Percentiles rank a stretch among this genome's conserved stretches.
phyloP scores from a whole-genome alignment of 1,284 basidiomycete species.

The Puccinia coronata region DNA sequence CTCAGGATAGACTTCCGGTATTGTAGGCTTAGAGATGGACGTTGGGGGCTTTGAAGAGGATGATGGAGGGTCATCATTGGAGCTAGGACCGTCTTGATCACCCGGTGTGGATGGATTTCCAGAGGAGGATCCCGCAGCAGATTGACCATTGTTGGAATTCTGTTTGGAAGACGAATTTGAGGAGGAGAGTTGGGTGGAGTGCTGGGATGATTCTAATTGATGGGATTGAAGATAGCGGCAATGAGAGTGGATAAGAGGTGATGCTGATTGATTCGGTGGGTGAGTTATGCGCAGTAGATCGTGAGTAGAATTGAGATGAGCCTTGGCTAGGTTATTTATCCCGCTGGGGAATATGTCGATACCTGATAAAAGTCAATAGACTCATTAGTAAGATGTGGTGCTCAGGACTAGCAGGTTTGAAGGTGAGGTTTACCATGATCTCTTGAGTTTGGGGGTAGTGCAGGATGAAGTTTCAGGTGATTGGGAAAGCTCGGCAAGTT shows the following conservation, averaged over 20 bases:
- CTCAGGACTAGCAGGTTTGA: neutral
- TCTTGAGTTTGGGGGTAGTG: neutral
- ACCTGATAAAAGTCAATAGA: neutral
- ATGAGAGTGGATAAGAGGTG: neutral
- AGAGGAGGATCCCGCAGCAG: constrained; percentile 11
- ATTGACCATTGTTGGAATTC: constrained; percentile 4
- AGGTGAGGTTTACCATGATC: neutral
- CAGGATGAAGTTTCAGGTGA: neutral
- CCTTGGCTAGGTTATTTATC: neutral
- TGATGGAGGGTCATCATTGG: constrained; percentile 33
- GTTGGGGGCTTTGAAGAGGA: constrained; percentile 38
- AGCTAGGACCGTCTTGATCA: constrained; percentile 25
- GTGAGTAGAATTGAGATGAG: neutral
- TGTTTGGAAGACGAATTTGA: constrained; percentile 25
- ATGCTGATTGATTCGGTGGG: constrained; percentile 8
- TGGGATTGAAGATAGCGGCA: neutral
- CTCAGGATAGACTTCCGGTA: constrained; percentile 83
- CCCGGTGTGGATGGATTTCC: constrained; percentile 23
- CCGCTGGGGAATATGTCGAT: neutral
- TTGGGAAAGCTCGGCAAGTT: neutral
- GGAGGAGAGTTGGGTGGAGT: constrained; percentile 7
- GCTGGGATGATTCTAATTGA: constrained; percentile 4
- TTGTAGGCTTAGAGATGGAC: constrained; percentile 32
- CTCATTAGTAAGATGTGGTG: neutral
- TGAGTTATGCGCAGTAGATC: neutral